Percentiles rank a stretch among this genome's conserved stretches.
phyloP scores from a whole-genome alignment of 2,329 filamentous ascomycete species.

The Claviceps pazoutovae region DNA sequence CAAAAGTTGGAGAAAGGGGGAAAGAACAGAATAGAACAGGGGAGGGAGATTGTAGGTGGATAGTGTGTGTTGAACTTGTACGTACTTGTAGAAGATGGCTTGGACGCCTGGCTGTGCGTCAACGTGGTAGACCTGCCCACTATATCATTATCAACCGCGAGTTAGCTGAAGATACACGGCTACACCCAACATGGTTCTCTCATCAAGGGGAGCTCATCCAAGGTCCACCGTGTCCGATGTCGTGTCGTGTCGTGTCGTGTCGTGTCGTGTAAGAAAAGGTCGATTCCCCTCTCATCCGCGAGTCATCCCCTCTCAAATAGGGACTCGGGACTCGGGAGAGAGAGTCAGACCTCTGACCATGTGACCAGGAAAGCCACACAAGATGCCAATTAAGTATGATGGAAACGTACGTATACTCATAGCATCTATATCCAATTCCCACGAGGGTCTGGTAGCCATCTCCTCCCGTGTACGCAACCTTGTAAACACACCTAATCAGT shows the following conservation, averaged over 20 bases:
- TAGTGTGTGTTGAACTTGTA: background rate
- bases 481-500: background rate
- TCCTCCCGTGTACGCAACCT: background rate
- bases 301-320: too few species aligned
- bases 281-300: background rate
- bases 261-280: background rate
- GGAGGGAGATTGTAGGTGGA: background rate
- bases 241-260: too few species aligned
- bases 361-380: background rate
- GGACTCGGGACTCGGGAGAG: too few species aligned
- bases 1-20: too few species aligned
- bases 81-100: conserved; percentile 1
- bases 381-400: background rate
- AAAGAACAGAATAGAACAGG: background rate
- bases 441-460: background rate
- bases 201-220: too few species aligned
- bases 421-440: background rate
- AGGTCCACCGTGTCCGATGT: too few species aligned
- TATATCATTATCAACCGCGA: background rate
- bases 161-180: background rate
- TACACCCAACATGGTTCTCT: too few species aligned
- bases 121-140: background rate
- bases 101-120: background rate
- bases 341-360: too few species aligned
- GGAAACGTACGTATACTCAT: background rate